Evolutionary conservation across 257 asterid species (phyloP), one percentile per base, ranked within the genome.

Genomic region (Perilla frutescens): DNA sequence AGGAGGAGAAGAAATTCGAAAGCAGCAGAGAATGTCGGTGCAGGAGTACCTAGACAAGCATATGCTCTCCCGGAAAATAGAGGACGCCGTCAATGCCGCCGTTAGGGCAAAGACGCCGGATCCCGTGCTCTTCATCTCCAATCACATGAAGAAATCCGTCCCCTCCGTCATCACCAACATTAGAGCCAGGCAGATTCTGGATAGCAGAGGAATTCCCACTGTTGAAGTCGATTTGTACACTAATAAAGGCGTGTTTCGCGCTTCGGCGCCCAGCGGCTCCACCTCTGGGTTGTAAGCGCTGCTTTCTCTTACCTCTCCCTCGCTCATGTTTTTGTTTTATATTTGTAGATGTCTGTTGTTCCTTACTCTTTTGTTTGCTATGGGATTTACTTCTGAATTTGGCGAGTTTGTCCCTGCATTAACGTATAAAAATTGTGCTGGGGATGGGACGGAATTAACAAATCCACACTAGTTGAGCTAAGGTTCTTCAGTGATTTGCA

Each of bases 21-120:
- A 20, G 49, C 5, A 41, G 37, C n/a, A 50, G 68, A 70, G 56
- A 82, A 95, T 95, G 98, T 92, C 98, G 39, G 99, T 95, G 70
- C 99, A 90, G 80, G 99, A 95, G 51, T 95, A 92, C 77, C 89
- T 95, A 70, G 97, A 92, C 69, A 89, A 89, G 79, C 97, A 95
- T 72, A 68, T 77, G 89, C 96, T 95, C 76, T 90, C 98, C 8
- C 90, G 98, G 82, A 95, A 86, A 77, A 90, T 95, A 47, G 99
- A 95, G 80, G 99, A 95, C 78, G 98, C 99, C 76, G 99, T 95
- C 31, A 95, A 95, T 84, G 99, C 99, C 51, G 98, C 99, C 80
- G 99, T 95, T 64, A 88, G 99, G 82, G 90, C 97, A 43, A 95
- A 92, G 68, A 86, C 97, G 66, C 70, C 85, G 65, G 99, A 95